Percentiles rank a stretch among this genome's conserved stretches.
These are phyloP conservation scores for Tetraselmis striata DNA, from an alignment of 139 green algal species.

Conservation along the genomic window DNA sequence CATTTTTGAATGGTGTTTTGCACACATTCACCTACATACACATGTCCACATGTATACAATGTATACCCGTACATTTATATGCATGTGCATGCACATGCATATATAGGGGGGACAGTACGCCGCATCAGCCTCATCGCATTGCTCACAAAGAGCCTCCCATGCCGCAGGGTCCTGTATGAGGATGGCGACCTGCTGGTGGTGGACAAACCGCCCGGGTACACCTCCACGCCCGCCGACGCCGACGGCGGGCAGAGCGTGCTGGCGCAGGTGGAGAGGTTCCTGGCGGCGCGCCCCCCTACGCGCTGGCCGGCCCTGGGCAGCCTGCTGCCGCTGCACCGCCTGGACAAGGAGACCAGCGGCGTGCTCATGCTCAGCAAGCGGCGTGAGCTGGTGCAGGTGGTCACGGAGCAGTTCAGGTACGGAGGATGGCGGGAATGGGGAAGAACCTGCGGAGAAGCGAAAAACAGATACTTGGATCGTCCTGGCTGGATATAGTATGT, in stretches of 20 bases:
- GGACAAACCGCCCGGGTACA: background rate
- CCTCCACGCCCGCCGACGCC: background rate
- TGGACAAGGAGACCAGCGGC: background rate
- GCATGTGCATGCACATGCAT: no score
- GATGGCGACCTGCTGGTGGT: background rate
- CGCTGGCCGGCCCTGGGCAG: no score
- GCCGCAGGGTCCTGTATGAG: background rate
- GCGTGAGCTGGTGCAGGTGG: background rate
- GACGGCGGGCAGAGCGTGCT: background rate
- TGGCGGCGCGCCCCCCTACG: no score
- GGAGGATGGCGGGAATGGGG: no score
- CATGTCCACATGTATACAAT: no score
- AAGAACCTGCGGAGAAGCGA: no score
- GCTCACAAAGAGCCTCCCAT: no score
- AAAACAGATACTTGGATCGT: background rate
- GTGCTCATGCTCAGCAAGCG: background rate
- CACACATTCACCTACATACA: no score
- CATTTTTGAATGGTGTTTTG: no score
- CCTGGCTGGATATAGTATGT: background rate
- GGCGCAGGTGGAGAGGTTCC: background rate
- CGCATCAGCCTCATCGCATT: no score
- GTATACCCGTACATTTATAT: no score
- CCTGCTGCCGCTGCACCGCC: background rate
- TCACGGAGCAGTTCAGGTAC: background rate
- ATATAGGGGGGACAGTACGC: no score